A percentile compares a stretch with the other conserved stretches of the same genome.
phyloP scores from a whole-genome alignment of 139 green algal species.

The Chlorella sp. region DNA sequence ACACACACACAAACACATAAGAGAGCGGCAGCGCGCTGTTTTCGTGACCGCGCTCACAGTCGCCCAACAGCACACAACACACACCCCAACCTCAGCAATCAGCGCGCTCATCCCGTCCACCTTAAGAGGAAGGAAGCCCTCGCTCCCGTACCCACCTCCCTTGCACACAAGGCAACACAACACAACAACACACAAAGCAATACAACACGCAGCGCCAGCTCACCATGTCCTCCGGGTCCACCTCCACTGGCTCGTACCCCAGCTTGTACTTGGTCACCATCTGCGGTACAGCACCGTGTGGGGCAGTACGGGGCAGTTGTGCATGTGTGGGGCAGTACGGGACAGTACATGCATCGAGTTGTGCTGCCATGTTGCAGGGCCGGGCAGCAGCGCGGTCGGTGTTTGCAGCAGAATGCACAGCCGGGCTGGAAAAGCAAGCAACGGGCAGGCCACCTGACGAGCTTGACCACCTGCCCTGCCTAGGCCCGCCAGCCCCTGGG shows the following conservation, averaged over 20 bases:
- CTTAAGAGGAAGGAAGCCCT: too few relatives aligned
- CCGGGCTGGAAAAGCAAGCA: background rate
- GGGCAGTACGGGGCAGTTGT: background rate
- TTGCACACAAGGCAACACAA: too few relatives aligned
- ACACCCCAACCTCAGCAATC: too few relatives aligned
- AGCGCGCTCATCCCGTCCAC: too few relatives aligned
- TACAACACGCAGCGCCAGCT: background rate
- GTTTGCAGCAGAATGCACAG: background rate
- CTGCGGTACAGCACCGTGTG: slow-evolving; percentile 43
- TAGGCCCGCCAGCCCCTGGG: too few relatives aligned
- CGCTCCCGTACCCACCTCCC: too few relatives aligned
- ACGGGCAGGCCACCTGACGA: background rate
- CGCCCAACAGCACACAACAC: too few relatives aligned
- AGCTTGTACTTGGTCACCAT: slow-evolving; percentile 98
- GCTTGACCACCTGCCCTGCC: too few relatives aligned
- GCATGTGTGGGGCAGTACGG: background rate
- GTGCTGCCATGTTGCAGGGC: background rate
- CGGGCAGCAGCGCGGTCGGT: background rate
- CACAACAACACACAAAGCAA: too few relatives aligned
- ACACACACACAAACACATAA: too few relatives aligned
- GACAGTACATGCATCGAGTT: background rate
- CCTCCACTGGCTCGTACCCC: slow-evolving; percentile 96
- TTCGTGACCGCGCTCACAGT: too few relatives aligned
- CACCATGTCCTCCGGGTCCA: slow-evolving; percentile 97
- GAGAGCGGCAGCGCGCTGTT: too few relatives aligned